phyloP scores from a whole-genome alignment of 2,329 filamentous ascomycete genomes.

The Hypoxylon rubiginosum region DNA sequence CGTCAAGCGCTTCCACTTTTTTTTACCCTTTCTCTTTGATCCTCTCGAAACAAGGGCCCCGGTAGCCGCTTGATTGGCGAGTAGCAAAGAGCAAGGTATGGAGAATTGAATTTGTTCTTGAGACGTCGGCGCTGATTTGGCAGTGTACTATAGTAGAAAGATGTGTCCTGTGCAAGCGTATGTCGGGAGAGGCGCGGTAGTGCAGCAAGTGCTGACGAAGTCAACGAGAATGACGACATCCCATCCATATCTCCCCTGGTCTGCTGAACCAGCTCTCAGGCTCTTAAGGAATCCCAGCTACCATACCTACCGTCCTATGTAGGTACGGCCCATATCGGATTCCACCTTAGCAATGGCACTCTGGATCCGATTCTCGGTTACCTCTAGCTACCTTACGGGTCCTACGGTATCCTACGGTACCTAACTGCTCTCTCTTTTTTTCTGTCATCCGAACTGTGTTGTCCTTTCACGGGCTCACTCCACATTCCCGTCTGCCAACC shows the following conservation, averaged over 20 bases:
- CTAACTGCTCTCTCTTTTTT: constrained; percentile 10
- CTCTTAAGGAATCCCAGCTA: constrained; percentile 11
- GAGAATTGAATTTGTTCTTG: constrained; percentile 9
- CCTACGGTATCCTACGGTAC: constrained; percentile 27
- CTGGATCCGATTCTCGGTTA: constrained; percentile 33
- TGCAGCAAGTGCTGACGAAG: constrained; percentile 35
- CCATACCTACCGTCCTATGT: neutral
- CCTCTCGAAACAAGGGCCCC: constrained; percentile 36
- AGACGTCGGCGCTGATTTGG: constrained; percentile 27
- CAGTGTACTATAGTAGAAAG: constrained; percentile 17
- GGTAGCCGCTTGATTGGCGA: constrained; percentile 33
- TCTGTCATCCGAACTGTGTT: constrained; percentile 23
- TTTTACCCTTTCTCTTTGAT: constrained; percentile 22
- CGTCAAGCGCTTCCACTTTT: constrained; percentile 37
- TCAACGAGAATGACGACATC: constrained; percentile 42
- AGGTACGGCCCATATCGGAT: constrained; percentile 21
- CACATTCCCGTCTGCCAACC: constrained; percentile 25
- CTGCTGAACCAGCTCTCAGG: neutral
- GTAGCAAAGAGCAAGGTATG: constrained; percentile 24
- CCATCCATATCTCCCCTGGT: constrained; percentile 24
- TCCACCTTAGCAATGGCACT: constrained; percentile 20
- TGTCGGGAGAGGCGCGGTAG: constrained; percentile 37
- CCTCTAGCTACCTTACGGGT: constrained; percentile 21
- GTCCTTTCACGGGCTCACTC: constrained; percentile 24
- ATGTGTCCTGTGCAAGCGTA: constrained; percentile 29